Evolutionary conservation across 1,284 basidiomycete species (phyloP), one percentile per base, ranked within the genome.

Genomic region (Fomes fomentarius): DNA sequence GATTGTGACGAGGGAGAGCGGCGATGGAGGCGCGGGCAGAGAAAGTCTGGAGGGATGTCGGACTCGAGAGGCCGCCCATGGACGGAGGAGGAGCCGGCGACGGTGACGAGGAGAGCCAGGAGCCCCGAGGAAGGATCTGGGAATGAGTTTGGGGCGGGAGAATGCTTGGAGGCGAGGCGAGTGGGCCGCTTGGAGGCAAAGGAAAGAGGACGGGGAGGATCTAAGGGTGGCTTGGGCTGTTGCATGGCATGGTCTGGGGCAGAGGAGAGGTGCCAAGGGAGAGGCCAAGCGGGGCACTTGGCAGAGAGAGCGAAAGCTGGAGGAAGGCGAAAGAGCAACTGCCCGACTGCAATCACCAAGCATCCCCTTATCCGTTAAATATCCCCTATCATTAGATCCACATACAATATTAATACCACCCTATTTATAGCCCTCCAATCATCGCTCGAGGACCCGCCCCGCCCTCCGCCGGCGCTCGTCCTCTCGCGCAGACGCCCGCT

Each of bases 101-200:
- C 70, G 62, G 82, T 73, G 14, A 83, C 82, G 39, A 87, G 74
- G 50, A 83, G 65, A 2, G 83, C 76, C 55, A 86, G 73, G 54
- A 84, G 58, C 34, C 74, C 70, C 0, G 78, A 68, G 30, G 82
- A 84, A 9, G 69, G 66, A 17, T 58, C 52, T 24, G 63, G 34
- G 24, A 53, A 31, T 1, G 50, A 30, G 31, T 35, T 33, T 30
- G 37, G 35, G 24, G 43, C 39, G 22, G 44, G 35, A 25, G 48
- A 19, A 22, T 47, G 53, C 37, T 51, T 61, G 38, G 62, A 46
- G 21, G 54, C 28, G 26, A 50, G 39, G 26, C 47, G 50, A n/a
- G 46, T 15, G 2, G 54, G 26, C 15, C 52, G 50, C 46, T 58
- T 62, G 53, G 52, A 51, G 0, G 54, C 42, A 62, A 43, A 48